Evolutionary conservation across 495 filamentous ascomycete species (phyloP).

Genomic region (Aspergillus baeticus): DNA sequence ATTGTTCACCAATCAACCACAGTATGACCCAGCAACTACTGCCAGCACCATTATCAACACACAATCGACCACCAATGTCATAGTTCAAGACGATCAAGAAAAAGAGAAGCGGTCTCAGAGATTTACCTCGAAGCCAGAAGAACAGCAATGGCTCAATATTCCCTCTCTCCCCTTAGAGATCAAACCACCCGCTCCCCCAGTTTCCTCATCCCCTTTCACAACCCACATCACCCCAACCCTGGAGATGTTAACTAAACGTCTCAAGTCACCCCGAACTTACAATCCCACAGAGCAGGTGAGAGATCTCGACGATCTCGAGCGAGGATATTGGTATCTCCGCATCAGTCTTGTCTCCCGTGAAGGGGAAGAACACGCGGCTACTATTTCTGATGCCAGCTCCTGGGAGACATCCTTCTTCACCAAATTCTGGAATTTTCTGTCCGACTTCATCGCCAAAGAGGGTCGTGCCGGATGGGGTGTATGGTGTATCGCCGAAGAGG

Average conservation of each 20-base stretch:
- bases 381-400: not conserved
- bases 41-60: not conserved
- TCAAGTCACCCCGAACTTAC: constrained; percentile 50
- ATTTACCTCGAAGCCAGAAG: not conserved
- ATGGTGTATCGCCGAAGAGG: constrained; percentile 47
- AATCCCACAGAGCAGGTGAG: constrained; percentile 51
- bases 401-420: constrained; percentile 32
- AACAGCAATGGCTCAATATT: not conserved
- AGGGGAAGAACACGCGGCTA: not conserved
- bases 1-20: constrained; percentile 1
- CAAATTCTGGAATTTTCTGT: constrained; percentile 62
- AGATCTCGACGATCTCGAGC: constrained; percentile 52
- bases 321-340: constrained; percentile 67
- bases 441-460: constrained; percentile 51
- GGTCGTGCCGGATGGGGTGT: constrained; percentile 69
- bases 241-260: constrained; percentile 47
- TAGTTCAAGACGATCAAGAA: too few species aligned
- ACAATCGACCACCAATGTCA: too few species aligned
- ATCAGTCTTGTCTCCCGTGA: constrained; percentile 26
- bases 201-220: constrained; percentile 37
- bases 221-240: constrained; percentile 58
- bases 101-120: too few species aligned
- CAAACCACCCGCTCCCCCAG: constrained; percentile 43
- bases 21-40: too few species aligned
- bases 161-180: constrained; percentile 27